phyloP scores from a whole-genome alignment of 164 flowering plant species.

The Stephania cephalantha region DNA sequence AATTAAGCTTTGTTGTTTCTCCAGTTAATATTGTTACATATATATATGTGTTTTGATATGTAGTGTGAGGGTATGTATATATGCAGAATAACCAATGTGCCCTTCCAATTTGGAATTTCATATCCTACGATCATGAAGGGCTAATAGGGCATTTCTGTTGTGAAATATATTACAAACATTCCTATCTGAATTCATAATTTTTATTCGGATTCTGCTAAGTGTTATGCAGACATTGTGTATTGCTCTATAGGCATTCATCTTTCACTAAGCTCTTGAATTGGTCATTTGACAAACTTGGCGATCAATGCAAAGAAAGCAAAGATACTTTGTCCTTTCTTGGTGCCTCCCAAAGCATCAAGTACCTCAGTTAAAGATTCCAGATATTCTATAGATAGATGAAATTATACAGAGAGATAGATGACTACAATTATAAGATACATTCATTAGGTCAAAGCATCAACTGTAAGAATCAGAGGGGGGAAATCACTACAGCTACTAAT shows the following conservation, averaged over 20 bases:
- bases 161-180: no score
- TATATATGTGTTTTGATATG: no score
- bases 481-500: no score
- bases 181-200: background rate
- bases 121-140: no score
- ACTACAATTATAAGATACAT: no score
- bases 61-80: background rate
- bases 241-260: background rate
- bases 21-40: no score
- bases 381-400: no score
- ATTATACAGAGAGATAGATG: no score
- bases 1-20: background rate
- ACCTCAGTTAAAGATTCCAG: background rate
- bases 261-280: background rate
- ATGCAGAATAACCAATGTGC: background rate
- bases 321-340: background rate
- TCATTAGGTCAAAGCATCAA: no score
- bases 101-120: no score
- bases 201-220: background rate
- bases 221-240: background rate
- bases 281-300: slow-evolving; percentile 4
- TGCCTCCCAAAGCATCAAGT: background rate
- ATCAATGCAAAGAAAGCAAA: slow-evolving; percentile 9
- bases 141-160: no score
- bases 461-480: no score